Base-by-base conservation (phyloP, 208 protist species). In the Acanthamoeba polyphaga region DNA sequence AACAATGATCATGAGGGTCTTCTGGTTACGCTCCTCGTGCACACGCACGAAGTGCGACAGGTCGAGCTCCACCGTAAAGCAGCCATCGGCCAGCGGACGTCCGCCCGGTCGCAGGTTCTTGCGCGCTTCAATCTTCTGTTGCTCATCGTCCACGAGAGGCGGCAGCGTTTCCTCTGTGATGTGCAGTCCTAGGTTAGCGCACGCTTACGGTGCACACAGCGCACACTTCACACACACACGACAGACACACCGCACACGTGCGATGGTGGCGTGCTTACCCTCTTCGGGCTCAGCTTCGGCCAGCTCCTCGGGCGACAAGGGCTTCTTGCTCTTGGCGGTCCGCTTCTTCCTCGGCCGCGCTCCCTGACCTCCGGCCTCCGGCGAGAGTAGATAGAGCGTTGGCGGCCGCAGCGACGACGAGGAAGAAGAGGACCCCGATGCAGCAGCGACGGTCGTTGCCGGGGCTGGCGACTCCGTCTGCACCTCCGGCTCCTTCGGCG, bases 1-100 rank as follows among this genome's bases (percentile, higher is more conserved):
- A 0, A 88, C 80, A 8, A 88, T 88, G 80, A 88, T 88, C 80
- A 88, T 66, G 80, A 88, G 80, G 12, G 80, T 88, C 80, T 88
- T 88, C 64, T 88, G 80, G n/a, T 88, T 88, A 22, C 80, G 80
- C 51, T 58, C 80, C 27, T 88, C 80, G 53, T 88, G 80, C 51
- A 88, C 80, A 6, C 80, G 46, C 51, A 88, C 80, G 27, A 88
- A 88, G 34, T 88, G 80, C 5, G 80, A 88, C n/a, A 88, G 51
- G 29, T 88, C 80, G 51, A 88, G 53, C 51, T 88, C 80, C 80
- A 88, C 80, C 24, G 43, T 64, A 51, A 88, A 88, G 80, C 46
- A 88, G 46, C 80, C 80, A 38, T 88, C 80, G 53, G 80, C 80
- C 13, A 88, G 80, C 19, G 80, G 80, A 1, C 80, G 46, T 27